These are phyloP conservation scores for Cladosporium sp. DNA, from an alignment of 2,329 filamentous ascomycete species.

Conservation along the genomic window DNA sequence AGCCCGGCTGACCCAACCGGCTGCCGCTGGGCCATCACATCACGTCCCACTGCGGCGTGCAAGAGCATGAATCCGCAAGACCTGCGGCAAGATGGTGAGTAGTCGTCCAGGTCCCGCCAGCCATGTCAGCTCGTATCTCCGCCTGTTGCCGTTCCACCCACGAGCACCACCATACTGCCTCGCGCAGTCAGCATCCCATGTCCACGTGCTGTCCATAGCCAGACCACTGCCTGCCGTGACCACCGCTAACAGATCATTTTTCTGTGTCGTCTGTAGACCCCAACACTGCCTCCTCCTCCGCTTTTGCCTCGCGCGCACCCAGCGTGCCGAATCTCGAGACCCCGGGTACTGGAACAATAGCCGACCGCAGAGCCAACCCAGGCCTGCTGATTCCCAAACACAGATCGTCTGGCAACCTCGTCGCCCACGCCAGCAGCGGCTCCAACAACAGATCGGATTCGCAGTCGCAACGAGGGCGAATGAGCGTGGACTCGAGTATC, in stretches of 20 bases:
- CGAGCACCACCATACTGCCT: conserved; percentile 3
- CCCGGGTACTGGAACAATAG: conserved; percentile 13
- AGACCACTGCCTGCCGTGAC: not conserved
- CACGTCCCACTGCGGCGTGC: conserved; percentile 6
- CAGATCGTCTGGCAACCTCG: conserved; percentile 14
- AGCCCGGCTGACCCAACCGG: not conserved
- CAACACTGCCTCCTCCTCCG: conserved; percentile 3
- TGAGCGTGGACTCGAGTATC: conserved; percentile 14
- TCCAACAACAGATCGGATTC: not conserved
- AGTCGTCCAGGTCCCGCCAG: not conserved
- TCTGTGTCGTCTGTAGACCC: conserved; percentile 3
- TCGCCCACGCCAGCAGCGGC: not conserved
- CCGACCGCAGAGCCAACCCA: conserved; percentile 16
- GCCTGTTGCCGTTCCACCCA: not conserved
- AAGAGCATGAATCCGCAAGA: conserved; percentile 19
- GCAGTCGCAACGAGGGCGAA: conserved; percentile 13
- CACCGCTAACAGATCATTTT: not conserved
- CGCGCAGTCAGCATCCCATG: conserved; percentile 10
- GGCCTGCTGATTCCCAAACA: conserved; percentile 18
- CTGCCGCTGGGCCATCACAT: conserved; percentile 2
- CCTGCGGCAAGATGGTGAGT: conserved; percentile 15
- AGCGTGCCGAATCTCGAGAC: conserved; percentile 11
- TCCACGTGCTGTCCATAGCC: conserved; percentile 9
- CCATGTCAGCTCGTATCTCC: conserved; percentile 6
- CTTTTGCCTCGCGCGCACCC: conserved; percentile 5